These are phyloP conservation scores for Salix purpurea DNA, from an alignment of 345 rosid genomes.

Conservation along the genomic window DNA sequence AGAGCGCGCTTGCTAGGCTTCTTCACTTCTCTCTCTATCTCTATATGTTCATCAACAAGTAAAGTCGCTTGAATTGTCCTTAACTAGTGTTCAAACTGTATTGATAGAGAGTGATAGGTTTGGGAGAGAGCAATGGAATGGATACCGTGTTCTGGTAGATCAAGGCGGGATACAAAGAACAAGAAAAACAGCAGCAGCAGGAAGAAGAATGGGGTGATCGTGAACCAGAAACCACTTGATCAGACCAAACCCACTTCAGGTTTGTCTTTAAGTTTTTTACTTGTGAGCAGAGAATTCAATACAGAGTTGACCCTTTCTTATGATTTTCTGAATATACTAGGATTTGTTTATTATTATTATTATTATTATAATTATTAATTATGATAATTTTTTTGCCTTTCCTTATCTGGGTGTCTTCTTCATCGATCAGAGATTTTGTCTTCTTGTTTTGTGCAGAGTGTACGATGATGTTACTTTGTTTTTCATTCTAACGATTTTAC, in stretches of 20 bases:
- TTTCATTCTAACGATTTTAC: too few species aligned
- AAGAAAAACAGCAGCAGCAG: background rate
- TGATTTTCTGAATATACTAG: background rate
- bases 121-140: slow-evolving; percentile 14
- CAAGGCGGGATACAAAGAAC: slow-evolving; percentile 2
- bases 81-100: background rate
- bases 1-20: background rate
- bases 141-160: slow-evolving; percentile 27
- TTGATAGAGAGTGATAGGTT: background rate
- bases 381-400: background rate
- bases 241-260: slow-evolving; percentile 22
- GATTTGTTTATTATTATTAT: background rate
- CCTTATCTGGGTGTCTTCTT: background rate
- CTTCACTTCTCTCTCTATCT: background rate
- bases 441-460: background rate
- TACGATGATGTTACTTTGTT: background rate
- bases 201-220: slow-evolving; percentile 7
- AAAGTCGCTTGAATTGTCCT: background rate
- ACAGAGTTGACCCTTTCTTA: background rate
- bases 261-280: background rate
- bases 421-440: background rate
- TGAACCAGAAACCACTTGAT: slow-evolving; percentile 13
- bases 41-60: background rate
- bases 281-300: too few species aligned
- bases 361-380: background rate